Evolutionary conservation across 129 eudicot species (phyloP), one percentile per base, ranked within the genome.

Genomic region (Flaveria trinervia): DNA sequence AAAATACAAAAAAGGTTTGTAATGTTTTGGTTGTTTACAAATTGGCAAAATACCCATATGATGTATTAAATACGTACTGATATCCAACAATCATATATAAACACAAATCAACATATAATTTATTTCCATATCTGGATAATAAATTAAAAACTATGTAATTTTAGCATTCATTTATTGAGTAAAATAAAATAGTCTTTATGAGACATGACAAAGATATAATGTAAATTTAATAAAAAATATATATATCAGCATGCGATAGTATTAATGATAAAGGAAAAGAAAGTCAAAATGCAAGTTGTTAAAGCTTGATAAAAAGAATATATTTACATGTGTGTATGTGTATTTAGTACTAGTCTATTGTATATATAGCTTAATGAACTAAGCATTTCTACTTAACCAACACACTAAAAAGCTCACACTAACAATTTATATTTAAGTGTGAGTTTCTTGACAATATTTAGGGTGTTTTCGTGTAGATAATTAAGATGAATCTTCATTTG

Each of bases 401-500:
- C 10, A 26, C 60, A 16, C 60, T 26, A 50, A 28, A 71, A 45
- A 8, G 20, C 61, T 14, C 8, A 50, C 17, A 26, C 64, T 36
- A 48, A 17, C 49, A 80, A 66, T 16, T 28, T 60, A 1, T 12
- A 18, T 17, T 23, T 18, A 17, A 49, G 36, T 14, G 36, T 17
- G 25, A 10, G 13, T 64, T 39, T 66, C 44, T 3, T 50, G 46
- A 64, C 3, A 7, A 67, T 39, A 52, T 22, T 79, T 36, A 15
- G 71, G 13, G 61, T 61, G 23, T 67, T 55, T 51, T 33, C 7
- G 43, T 81, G 59, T 39, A 51, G 13, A 13, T 80, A 23, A 23
- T 23, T 23, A 10, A 73, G 23, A 86, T 87, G 83, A 77, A 62
- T 65, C 26, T 60, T 45, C 66, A 7, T 18, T 61, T 50, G 45